Percentiles rank a stretch among this genome's conserved stretches.
Conservation (phyloP, 441 rosid species). For the Pelargonium australe region DNA sequence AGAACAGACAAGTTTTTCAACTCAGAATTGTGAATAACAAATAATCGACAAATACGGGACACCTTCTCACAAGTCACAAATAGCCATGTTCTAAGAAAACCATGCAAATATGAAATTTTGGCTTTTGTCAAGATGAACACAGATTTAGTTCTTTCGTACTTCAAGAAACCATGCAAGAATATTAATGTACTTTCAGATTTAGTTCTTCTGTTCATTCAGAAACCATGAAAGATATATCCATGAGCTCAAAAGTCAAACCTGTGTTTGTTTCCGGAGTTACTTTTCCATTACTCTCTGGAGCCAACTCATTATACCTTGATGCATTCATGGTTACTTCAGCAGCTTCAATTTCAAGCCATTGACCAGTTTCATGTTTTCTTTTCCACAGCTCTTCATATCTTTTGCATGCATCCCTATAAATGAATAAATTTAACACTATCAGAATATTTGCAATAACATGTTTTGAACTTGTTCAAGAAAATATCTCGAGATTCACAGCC, state of each 20-base stretch:
- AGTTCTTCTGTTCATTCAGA: neutral
- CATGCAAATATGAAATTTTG: too few species aligned
- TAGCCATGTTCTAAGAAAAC: too few species aligned
- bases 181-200: too few species aligned
- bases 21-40: neutral
- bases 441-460: neutral
- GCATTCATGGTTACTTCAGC: constrained; percentile 55
- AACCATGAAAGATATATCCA: constrained; percentile 4
- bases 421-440: constrained; percentile 22
- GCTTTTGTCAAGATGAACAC: too few species aligned
- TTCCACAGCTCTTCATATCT: constrained; percentile 78
- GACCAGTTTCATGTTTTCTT: constrained; percentile 91
- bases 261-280: constrained; percentile 28
- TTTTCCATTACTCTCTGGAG: constrained; percentile 53
- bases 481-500: neutral
- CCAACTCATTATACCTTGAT: constrained; percentile 44
- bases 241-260: constrained; percentile 33
- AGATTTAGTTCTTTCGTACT: too few species aligned
- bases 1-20: neutral
- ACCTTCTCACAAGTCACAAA: too few species aligned
- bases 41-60: too few species aligned
- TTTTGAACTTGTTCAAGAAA: neutral
- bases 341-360: constrained; percentile 84
- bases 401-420: constrained; percentile 77
- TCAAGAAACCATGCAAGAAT: too few species aligned